Evolutionary conservation across 306 rosid species (phyloP), one percentile per base, ranked within the genome.

Genomic region (Fragaria nilgerrensis): DNA sequence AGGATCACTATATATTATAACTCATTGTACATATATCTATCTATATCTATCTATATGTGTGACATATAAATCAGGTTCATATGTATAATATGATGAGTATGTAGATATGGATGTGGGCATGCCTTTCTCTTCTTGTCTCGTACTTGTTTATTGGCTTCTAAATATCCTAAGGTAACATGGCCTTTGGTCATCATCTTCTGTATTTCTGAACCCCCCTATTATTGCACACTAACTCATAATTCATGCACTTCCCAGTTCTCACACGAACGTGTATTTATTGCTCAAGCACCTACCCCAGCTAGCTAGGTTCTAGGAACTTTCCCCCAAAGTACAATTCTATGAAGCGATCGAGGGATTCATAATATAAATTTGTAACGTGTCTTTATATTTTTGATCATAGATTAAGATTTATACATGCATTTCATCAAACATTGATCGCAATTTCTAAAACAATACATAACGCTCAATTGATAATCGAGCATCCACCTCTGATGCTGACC

Each of bases 81-180:
- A 65, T 17, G 32, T 36, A 65, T 9, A 63, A 17, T 36, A 19
- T 19, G 17, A 12, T 2, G 56, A 73, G 16, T 22, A 37, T 56
- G 27, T 71, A 29, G 75, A 50, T 32, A 32, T 82, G 39, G 70
- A 41, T 47, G 70, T 69, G 81, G 49, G 72, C 82, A 84, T 48
- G 76, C 62, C 82, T 74, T 83, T 20, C 70, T 56, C 49, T n/a
- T 52, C 68, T 76, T 69, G 83, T 74, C 72, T 68, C 75, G 55
- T 71, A 76, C 76, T 75, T 75, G 83, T 69, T 52, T 71, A 70
- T 63, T 75, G 59, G 59, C 27, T 17, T 45, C 69, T 25, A 1
- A 73, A 44, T 65, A 56, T 68, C 75, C 63, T 44, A 3, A 1
- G 75, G 63, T 67, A 74, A 55, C 83, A 45, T 55, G 75, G 72